phyloP scores from a whole-genome alignment of 371 early-diverging fungal genomes.

The Lichtheimia corymbifera region DNA sequence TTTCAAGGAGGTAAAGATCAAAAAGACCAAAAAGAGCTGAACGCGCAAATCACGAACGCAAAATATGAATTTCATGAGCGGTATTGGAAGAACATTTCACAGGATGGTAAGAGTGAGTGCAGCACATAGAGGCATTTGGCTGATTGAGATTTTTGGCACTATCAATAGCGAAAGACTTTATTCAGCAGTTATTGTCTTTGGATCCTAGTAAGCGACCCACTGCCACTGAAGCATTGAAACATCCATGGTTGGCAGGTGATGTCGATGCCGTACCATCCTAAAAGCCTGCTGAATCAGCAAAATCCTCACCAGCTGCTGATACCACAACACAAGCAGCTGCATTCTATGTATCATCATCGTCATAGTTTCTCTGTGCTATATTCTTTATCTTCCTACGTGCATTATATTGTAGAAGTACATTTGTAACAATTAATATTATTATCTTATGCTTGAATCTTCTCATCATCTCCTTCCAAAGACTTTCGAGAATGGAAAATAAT shows the following conservation, averaged over 20 bases:
- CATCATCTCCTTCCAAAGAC: no score
- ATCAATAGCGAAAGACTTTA: conserved; percentile 82
- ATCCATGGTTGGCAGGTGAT: conserved; percentile 80
- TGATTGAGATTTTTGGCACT: not conserved
- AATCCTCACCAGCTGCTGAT: no score
- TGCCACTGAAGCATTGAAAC: conserved; percentile 76
- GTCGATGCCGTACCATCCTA: conserved; percentile 33
- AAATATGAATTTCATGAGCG: conserved; percentile 74
- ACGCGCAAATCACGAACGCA: conserved; percentile 63
- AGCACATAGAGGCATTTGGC: not conserved
- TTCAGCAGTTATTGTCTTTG: conserved; percentile 68
- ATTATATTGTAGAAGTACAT: no score
- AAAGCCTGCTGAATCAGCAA: no score
- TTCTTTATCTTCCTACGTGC: no score
- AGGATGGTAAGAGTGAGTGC: conserved; percentile 45
- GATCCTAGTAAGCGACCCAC: conserved; percentile 76
- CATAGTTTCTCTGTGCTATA: no score
- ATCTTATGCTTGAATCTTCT: no score
- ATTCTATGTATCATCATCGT: no score
- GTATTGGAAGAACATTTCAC: conserved; percentile 77
- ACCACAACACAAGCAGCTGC: no score
- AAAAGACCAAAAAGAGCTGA: conserved; percentile 58
- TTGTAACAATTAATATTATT: no score
- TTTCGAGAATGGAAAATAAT: no score
- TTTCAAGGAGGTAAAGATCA: conserved; percentile 45